Evolutionary conservation across 257 asterid genomes (phyloP).

Genomic region (Verbascum thapsus): DNA sequence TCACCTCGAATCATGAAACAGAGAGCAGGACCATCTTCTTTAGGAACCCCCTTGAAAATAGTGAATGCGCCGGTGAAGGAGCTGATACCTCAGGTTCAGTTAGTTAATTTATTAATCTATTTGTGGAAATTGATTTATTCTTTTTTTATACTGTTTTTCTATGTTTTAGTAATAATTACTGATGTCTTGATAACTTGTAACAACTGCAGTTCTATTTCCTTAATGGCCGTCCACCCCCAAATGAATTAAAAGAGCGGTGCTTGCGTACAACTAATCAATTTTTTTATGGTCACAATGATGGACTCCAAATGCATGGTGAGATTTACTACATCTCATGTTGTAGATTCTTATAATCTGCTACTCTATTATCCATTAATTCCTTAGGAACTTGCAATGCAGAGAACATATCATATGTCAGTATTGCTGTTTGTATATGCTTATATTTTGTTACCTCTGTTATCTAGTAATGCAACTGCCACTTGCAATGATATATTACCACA

Average conservation of each 20-base stretch:
- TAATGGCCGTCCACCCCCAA: slow-evolving; percentile 91
- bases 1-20: slow-evolving; percentile 91
- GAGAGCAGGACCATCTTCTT: slow-evolving; percentile 77
- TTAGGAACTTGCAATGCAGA: slow-evolving; percentile 23
- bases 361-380: slow-evolving; percentile 20
- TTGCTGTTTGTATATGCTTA: slow-evolving; percentile 5
- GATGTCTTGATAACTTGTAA: slow-evolving; percentile 30
- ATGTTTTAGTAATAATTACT: slow-evolving; percentile 21
- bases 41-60: slow-evolving; percentile 85
- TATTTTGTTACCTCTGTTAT: slow-evolving; percentile 18
- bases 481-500: slow-evolving; percentile 10
- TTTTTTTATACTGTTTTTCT: slow-evolving; percentile 5
- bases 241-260: slow-evolving; percentile 92
- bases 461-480: slow-evolving; percentile 26
- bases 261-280: slow-evolving; percentile 93
- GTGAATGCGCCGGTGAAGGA: slow-evolving; percentile 89
- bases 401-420: slow-evolving; percentile 4
- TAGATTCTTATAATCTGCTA: no score
- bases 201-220: slow-evolving; percentile 88
- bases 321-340: slow-evolving; percentile 25
- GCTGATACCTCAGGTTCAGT: slow-evolving; percentile 88
- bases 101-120: slow-evolving; percentile 21
- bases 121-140: slow-evolving; percentile 10
- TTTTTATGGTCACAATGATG: slow-evolving; percentile 89
- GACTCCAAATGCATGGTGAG: slow-evolving; percentile 92